Evolutionary conservation across 2,329 filamentous ascomycete genomes (phyloP).

Genomic region (Periconia digitata): DNA sequence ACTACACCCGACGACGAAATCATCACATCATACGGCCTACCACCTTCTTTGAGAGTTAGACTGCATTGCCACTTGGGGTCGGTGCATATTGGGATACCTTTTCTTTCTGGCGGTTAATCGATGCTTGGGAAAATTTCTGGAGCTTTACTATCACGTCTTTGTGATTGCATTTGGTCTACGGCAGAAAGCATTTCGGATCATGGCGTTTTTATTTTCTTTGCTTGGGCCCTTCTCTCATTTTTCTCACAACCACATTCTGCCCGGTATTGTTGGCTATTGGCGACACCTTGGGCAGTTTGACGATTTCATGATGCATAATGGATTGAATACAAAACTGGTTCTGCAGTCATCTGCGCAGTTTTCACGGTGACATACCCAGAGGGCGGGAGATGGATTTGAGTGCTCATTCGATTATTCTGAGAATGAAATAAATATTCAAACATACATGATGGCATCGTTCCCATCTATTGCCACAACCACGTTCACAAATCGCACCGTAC

Average conservation of each 20-base stretch:
- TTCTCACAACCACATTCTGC: neutral
- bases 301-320: constrained; percentile 22
- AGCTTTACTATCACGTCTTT: constrained; percentile 7
- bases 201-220: constrained; percentile 7
- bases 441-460: too few species aligned
- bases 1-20: constrained; percentile 3
- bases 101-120: neutral
- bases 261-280: constrained; percentile 2
- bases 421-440: too few species aligned
- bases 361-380: constrained; percentile 3
- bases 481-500: too few species aligned
- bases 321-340: constrained; percentile 14
- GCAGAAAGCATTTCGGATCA: neutral
- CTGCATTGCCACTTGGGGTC: constrained; percentile 8
- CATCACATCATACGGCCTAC: constrained; percentile 1
- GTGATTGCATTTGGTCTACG: constrained; percentile 13
- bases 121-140: constrained; percentile 3
- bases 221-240: neutral
- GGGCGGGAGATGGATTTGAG: neutral
- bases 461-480: too few species aligned
- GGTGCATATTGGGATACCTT: neutral
- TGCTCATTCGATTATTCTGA: too few species aligned
- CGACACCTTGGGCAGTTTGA: constrained; percentile 11
- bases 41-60: constrained; percentile 8
- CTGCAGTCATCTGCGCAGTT: neutral